phyloP scores from a whole-genome alignment of 1,139 yeast species.

The Blastobotrys raffinosifermentans region DNA sequence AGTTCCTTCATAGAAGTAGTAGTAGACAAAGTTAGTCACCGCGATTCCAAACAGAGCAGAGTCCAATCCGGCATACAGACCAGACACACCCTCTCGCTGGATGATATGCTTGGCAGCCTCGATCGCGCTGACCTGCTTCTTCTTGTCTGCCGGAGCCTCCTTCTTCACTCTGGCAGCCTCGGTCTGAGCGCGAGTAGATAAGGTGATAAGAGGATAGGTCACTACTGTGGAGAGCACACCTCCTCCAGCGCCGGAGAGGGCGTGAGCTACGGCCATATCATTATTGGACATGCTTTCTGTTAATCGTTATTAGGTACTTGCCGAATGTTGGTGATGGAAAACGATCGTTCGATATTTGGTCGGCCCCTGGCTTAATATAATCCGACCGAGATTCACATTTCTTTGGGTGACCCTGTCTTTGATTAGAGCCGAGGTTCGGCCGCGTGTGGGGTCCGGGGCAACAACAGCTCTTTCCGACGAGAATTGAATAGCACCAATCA shows the following conservation, averaged over 20 bases:
- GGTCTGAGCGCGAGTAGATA: constrained; percentile 82
- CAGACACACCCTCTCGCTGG: constrained; percentile 58
- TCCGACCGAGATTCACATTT: too few species aligned
- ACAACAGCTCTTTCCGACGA: too few species aligned
- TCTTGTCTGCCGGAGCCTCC: constrained; percentile 25
- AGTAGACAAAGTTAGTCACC: constrained; percentile 80
- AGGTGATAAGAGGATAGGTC: constrained; percentile 79
- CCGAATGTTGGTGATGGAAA: too few species aligned
- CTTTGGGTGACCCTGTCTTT: too few species aligned
- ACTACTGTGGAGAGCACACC: constrained; percentile 83
- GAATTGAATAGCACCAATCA: too few species aligned
- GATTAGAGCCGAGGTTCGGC: too few species aligned
- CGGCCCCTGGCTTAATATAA: too few species aligned
- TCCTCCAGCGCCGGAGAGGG: constrained; percentile 89
- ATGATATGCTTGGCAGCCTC: constrained; percentile 45
- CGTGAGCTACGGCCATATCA: constrained; percentile 56
- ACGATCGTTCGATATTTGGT: too few species aligned
- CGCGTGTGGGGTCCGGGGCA: too few species aligned
- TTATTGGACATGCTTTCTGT: constrained; percentile 11
- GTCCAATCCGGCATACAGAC: constrained; percentile 80
- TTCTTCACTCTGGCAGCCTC: constrained; percentile 39
- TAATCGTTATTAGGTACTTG: background rate
- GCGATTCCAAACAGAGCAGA: constrained; percentile 85
- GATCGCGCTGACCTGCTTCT: constrained; percentile 24
- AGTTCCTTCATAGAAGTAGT: constrained; percentile 79